phyloP scores from a whole-genome alignment of 352 stramenopile species.

The Phytopythium cucurbitacearum region DNA sequence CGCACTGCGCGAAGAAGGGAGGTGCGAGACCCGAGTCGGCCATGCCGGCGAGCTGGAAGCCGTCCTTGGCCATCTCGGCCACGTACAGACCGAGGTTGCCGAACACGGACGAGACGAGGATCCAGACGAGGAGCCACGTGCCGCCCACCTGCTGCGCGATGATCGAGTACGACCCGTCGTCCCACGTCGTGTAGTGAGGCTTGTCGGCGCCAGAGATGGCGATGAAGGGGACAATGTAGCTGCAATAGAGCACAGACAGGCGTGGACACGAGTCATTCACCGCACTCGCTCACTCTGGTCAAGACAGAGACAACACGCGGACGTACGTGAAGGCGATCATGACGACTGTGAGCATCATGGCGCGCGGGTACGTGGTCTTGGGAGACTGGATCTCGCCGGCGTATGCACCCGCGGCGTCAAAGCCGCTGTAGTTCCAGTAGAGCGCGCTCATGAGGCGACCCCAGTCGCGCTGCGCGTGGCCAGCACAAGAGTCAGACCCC shows the following conservation, averaged over 20 bases:
- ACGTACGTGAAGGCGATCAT: slow-evolving; percentile 83
- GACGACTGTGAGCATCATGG: slow-evolving; percentile 83
- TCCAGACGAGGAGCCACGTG: slow-evolving; percentile 85
- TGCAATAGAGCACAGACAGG: too few relatives aligned
- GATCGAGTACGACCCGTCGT: slow-evolving; percentile 89
- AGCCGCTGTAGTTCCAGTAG: slow-evolving; percentile 97
- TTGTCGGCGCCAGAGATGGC: slow-evolving; percentile 84
- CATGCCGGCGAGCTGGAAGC: slow-evolving; percentile 88
- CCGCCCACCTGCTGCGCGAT: slow-evolving; percentile 86
- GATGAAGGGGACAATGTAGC: slow-evolving; percentile 82
- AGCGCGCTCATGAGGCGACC: slow-evolving; percentile 90
- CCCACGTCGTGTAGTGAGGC: slow-evolving; percentile 80
- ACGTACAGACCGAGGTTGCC: slow-evolving; percentile 94
- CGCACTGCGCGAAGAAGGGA: slow-evolving; percentile 81
- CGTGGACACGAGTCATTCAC: too few relatives aligned
- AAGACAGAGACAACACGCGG: too few relatives aligned
- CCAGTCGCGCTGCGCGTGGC: slow-evolving; percentile 44
- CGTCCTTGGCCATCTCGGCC: slow-evolving; percentile 92
- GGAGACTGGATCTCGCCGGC: slow-evolving; percentile 90
- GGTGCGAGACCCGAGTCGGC: slow-evolving; percentile 88
- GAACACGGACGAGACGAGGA: slow-evolving; percentile 85
- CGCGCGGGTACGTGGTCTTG: slow-evolving; percentile 72
- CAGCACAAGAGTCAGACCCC: not conserved
- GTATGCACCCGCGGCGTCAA: slow-evolving; percentile 91
- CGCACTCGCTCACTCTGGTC: too few relatives aligned